These are phyloP conservation scores for Rosa multiflora DNA, from an alignment of 306 rosid genomes.

Conservation along the genomic window DNA sequence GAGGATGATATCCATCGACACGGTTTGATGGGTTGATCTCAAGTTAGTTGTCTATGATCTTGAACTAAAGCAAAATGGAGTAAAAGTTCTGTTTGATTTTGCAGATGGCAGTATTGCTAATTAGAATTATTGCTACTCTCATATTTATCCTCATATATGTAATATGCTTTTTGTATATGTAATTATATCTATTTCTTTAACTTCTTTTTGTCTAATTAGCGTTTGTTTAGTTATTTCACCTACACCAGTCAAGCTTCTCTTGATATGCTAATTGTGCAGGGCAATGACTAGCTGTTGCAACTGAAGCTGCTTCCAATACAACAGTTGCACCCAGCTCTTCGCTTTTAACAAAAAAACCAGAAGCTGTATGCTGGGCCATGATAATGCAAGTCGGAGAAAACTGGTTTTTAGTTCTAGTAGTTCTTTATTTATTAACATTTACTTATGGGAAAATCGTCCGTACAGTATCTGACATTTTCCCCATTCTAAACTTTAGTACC, in stretches of 20 bases:
- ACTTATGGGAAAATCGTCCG: too few relatives aligned
- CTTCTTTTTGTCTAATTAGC: too few relatives aligned
- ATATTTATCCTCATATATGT: neutral
- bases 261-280: too few relatives aligned
- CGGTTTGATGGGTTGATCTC: constrained; percentile 16
- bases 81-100: neutral
- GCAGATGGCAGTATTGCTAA: neutral
- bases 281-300: neutral
- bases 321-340: neutral
- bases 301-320: neutral
- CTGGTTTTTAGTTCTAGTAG: too few relatives aligned
- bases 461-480: too few relatives aligned
- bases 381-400: too few relatives aligned
- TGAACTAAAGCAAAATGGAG: neutral
- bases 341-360: neutral
- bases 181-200: neutral
- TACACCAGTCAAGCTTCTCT: too few relatives aligned
- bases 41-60: neutral
- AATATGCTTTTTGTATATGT: neutral
- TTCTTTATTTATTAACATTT: too few relatives aligned
- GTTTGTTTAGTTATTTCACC: too few relatives aligned
- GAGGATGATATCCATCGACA: neutral
- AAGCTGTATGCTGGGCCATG: neutral
- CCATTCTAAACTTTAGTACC: too few relatives aligned
- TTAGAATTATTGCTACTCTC: neutral